Conservation (phyloP, 2,329 filamentous ascomycete genomes). For the Neonectria hederae region DNA sequence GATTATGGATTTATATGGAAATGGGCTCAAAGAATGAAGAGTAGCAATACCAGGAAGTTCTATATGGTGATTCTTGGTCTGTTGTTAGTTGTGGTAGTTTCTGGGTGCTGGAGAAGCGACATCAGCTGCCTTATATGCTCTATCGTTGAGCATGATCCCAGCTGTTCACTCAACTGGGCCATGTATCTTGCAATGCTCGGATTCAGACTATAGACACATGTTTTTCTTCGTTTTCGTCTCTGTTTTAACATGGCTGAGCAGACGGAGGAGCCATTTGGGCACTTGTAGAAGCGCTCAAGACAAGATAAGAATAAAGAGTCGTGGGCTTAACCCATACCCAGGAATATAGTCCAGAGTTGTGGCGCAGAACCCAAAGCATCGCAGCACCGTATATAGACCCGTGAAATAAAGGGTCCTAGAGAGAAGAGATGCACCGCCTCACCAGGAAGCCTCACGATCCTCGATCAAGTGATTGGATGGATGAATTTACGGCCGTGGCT, state of each 20-base stretch:
- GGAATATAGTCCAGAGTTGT: too few species aligned
- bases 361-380: too few species aligned
- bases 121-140: background rate
- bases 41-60: background rate
- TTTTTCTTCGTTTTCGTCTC: background rate
- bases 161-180: background rate
- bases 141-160: background rate
- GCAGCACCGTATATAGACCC: too few species aligned
- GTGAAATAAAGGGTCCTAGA: too few species aligned
- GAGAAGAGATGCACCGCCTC: too few species aligned
- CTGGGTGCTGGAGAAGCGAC: background rate
- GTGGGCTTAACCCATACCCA: too few species aligned
- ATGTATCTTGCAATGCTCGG: too few species aligned
- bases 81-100: background rate
- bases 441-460: too few species aligned
- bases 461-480: too few species aligned
- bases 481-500: too few species aligned
- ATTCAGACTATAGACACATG: background rate
- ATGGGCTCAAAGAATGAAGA: background rate
- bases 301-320: background rate
- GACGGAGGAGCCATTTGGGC: background rate
- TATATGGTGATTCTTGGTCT: background rate
- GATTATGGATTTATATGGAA: background rate
- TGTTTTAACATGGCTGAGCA: background rate
- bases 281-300: background rate